A percentile compares a stretch with the other conserved stretches of the same genome.
Conservation (phyloP, 2,329 filamentous ascomycete genomes). For the Canariomyces notabilis region DNA sequence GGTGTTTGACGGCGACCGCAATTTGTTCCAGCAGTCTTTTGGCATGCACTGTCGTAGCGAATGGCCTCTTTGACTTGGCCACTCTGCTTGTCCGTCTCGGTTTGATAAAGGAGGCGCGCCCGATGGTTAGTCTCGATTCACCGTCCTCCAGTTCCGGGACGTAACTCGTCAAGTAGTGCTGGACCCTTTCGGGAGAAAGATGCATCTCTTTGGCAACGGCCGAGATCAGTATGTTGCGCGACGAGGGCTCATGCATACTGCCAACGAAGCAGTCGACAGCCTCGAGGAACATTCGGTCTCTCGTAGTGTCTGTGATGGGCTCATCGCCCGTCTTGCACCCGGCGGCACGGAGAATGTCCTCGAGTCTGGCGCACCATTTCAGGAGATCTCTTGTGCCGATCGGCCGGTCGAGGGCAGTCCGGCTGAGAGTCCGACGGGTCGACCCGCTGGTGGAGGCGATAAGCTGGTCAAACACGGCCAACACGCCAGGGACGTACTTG, state of each 20-base stretch:
- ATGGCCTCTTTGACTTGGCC: conserved; percentile 57
- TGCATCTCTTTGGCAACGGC: conserved; percentile 83
- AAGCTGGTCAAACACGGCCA: conserved; percentile 54
- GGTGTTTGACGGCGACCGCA: conserved; percentile 71
- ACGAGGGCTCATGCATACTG: conserved; percentile 62
- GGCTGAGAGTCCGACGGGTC: conserved; percentile 29
- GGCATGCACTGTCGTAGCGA: conserved; percentile 84
- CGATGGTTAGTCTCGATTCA: conserved; percentile 55
- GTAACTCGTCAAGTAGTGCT: conserved; percentile 70
- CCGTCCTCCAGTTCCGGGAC: conserved; percentile 64
- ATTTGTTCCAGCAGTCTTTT: conserved; percentile 84
- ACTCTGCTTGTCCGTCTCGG: conserved; percentile 47
- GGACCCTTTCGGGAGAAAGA: conserved; percentile 73
- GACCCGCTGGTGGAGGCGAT: conserved; percentile 37
- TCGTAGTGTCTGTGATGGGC: conserved; percentile 63
- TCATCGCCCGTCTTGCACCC: conserved; percentile 64
- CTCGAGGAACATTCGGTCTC: conserved; percentile 87
- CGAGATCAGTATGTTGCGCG: conserved; percentile 56
- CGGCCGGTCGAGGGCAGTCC: conserved; percentile 40
- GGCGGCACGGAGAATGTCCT: conserved; percentile 56
- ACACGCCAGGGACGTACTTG: conserved; percentile 54
- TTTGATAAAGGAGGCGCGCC: conserved; percentile 60
- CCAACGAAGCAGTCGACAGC: conserved; percentile 89
- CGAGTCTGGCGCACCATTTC: conserved; percentile 82
- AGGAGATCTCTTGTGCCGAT: conserved; percentile 66